Percentiles rank a stretch among this genome's conserved stretches.
Conservation (phyloP, 2,329 filamentous ascomycete species). For the Cladophialophora bantiana region DNA sequence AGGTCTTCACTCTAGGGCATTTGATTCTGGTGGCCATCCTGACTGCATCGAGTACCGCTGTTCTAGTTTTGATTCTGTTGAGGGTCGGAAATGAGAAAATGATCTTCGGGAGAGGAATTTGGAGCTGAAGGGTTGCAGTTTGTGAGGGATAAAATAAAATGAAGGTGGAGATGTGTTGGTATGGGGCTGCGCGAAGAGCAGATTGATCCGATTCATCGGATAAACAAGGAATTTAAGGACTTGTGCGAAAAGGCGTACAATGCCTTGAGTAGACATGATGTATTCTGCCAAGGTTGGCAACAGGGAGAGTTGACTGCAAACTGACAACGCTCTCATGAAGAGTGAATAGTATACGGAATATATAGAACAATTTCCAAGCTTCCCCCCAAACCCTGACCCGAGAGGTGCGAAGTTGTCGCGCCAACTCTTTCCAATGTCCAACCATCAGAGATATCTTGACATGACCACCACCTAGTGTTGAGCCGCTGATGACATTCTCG, state of each 20-base stretch:
- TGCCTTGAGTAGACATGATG: not conserved
- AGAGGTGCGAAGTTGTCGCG: not conserved
- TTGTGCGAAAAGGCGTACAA: not conserved
- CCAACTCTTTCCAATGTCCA: not conserved
- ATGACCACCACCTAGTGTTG: not conserved
- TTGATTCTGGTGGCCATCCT: slow-evolving; percentile 33
- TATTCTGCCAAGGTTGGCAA: not conserved
- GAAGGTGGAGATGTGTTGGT: not conserved
- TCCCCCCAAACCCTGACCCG: not conserved
- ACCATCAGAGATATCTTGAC: not conserved
- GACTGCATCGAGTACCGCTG: slow-evolving; percentile 20
- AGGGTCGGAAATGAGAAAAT: not conserved
- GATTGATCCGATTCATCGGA: not conserved
- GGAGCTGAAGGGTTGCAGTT: not conserved
- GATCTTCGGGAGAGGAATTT: not conserved
- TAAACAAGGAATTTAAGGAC: not conserved
- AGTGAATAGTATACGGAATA: not conserved
- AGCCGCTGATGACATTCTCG: not conserved
- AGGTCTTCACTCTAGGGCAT: slow-evolving; percentile 24
- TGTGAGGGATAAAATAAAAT: not conserved
- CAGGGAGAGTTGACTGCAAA: not conserved
- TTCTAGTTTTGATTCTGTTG: slow-evolving; percentile 1
- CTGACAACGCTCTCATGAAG: not conserved
- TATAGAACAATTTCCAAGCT: not conserved
- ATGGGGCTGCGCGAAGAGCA: not conserved